Evolutionary conservation across 805 yeast genomes (phyloP).

Genomic region (Lachancea sp.): DNA sequence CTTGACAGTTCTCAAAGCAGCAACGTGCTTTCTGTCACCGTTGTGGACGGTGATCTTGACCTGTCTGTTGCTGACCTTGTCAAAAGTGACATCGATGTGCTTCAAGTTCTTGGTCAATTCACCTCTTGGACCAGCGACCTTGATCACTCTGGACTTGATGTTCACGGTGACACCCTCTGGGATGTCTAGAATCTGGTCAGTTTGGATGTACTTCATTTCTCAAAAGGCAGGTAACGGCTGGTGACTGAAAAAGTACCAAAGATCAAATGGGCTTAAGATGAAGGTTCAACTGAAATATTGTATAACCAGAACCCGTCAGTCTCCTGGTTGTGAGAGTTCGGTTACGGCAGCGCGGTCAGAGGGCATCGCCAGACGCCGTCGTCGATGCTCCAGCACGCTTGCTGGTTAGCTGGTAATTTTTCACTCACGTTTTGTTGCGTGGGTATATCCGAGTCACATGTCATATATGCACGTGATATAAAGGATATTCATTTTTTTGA

Average conservation of each 20-base stretch:
- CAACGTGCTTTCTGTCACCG: slow-evolving; percentile 99
- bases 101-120: slow-evolving; percentile 79
- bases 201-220: slow-evolving; percentile 76
- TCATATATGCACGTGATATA: not conserved
- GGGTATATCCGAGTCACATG: not conserved
- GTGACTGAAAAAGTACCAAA: not conserved
- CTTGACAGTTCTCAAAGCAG: slow-evolving; percentile 97
- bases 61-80: slow-evolving; percentile 62
- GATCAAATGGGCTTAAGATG: not conserved
- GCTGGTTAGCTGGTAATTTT: not conserved
- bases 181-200: slow-evolving; percentile 73
- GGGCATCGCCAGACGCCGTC: not conserved
- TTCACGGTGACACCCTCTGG: slow-evolving; percentile 91
- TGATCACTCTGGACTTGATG: slow-evolving; percentile 86
- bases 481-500: too few species aligned
- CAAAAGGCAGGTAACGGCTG: slow-evolving; percentile 3
- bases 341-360: not conserved
- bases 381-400: not conserved
- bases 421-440: not conserved
- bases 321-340: not conserved
- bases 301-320: not conserved
- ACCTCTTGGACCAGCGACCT: slow-evolving; percentile 98
- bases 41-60: slow-evolving; percentile 91
- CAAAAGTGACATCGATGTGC: slow-evolving; percentile 93
- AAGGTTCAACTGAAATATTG: not conserved